Base-by-base conservation (phyloP, 768 basidiomycete genomes). In the Mycena olivaceomarginata region DNA sequence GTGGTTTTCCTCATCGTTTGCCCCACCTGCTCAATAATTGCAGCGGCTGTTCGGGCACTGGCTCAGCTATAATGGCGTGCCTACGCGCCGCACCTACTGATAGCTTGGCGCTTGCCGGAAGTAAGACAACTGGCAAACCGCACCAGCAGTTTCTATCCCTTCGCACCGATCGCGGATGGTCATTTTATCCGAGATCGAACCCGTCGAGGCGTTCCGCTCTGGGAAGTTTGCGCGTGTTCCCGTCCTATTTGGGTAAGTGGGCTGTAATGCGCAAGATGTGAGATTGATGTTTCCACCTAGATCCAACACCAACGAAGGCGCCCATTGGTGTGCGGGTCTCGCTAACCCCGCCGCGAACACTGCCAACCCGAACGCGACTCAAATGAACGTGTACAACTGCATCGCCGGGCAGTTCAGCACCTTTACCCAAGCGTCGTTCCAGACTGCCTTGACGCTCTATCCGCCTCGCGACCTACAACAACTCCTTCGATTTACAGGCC, bases 271-370 rank as follows among this genome's bases (percentile, higher is more conserved):
- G 39, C 48, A 51, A 10, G 31, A 53, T 40, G 16, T 40, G 7
- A 59, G 13, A 70, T 64, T 31, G 2, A 48, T 18, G 9, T 39
- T 46, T 40, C 12, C 15, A 11, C 46, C 11, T 62, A 86, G 85
- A 15, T 87, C 88, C 20, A 89, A 89, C 74, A 87, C 87, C 0
- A 82, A 89, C 77, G 88, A 89, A 76, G 88, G 88, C 22, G 85
- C 87, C 1, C 63, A 82, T 16, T 89, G 88, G 88, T 87, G 87
- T 9, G 83, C 84, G 8, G 72, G 74, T 6, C 80, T 89, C 5
- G 77, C 80, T 10, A 85, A 87, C 48, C 81, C 86, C 15, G 76
- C 81, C 7, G 87, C 87, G 9, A 89, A 89, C 71, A 88, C 88
- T 0, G 86, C 86, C 1, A 83, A 80, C 78, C 83, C 86, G 0